These are phyloP conservation scores for Staphylotrichum longicolle DNA, from an alignment of 495 filamentous ascomycete genomes.

Conservation along the genomic window DNA sequence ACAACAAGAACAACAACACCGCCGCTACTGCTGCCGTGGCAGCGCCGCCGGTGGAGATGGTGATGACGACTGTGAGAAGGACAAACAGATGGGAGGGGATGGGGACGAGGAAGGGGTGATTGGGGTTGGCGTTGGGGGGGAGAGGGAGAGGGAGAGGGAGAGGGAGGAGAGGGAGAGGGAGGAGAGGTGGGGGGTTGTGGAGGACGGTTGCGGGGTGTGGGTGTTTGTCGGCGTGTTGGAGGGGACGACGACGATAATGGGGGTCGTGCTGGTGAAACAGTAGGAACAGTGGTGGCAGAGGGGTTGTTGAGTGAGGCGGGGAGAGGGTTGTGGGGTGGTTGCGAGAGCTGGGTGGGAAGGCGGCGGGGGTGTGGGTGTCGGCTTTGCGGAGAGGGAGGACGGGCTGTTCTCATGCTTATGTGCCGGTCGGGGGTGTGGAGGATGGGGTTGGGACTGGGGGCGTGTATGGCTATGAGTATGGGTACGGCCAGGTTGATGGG, in stretches of 20 bases:
- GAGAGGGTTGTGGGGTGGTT: background rate
- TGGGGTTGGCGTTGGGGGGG: too few relatives aligned
- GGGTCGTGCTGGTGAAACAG: background rate
- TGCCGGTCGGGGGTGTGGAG: conserved; percentile 13
- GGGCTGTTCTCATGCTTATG: background rate
- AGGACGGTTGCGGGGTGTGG: background rate
- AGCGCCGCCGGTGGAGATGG: too few relatives aligned
- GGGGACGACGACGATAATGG: background rate
- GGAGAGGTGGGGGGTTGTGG: background rate
- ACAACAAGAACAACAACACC: background rate
- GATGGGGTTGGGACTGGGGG: background rate
- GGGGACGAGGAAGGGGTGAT: too few relatives aligned
- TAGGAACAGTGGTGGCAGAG: background rate
- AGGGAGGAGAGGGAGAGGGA: too few relatives aligned
- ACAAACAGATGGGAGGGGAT: too few relatives aligned
- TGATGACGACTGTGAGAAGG: too few relatives aligned
- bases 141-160: too few relatives aligned
- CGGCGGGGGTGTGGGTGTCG: background rate
- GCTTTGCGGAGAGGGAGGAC: background rate
- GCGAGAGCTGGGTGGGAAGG: background rate
- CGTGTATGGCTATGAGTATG: background rate
- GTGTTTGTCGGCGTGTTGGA: background rate
- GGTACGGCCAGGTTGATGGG: conserved; percentile 7
- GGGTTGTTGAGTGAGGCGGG: background rate
- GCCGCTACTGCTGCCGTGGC: too few relatives aligned